Percentiles rank a stretch among this genome's conserved stretches.
Conservation (phyloP, 139 green algal genomes). For the Microglena sp. region DNA sequence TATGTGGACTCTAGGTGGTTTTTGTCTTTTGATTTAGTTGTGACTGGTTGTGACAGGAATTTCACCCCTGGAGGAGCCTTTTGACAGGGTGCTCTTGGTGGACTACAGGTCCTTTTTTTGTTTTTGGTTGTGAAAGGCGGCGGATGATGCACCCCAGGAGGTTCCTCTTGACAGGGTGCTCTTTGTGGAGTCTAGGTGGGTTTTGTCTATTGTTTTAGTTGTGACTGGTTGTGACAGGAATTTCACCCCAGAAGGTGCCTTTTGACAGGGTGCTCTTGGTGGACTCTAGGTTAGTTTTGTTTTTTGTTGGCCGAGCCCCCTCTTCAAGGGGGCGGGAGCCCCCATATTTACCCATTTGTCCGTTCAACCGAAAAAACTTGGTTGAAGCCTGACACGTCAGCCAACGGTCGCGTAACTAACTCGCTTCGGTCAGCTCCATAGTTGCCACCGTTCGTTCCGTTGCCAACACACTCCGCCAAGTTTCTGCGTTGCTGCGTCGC, state of each 20-base stretch:
- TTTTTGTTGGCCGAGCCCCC: too few relatives aligned
- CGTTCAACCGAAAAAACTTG: too few relatives aligned
- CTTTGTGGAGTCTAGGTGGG: constrained; percentile 2
- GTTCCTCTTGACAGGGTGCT: constrained; percentile 14
- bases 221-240: background rate
- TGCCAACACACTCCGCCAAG: too few relatives aligned
- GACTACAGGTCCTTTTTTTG: background rate
- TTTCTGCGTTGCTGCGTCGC: too few relatives aligned
- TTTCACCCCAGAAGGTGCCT: constrained; percentile 14
- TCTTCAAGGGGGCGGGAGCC: too few relatives aligned
- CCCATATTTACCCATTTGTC: too few relatives aligned
- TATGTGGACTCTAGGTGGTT: background rate
- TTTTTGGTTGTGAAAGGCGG: background rate
- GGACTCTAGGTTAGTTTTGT: constrained; percentile 6
- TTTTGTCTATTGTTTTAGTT: background rate
- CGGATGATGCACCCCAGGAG: constrained; percentile 25
- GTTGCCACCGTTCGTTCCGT: too few relatives aligned
- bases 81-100: background rate
- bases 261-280: constrained; percentile 9
- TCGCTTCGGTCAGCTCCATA: too few relatives aligned
- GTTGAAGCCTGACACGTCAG: too few relatives aligned
- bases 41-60: background rate
- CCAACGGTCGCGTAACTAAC: too few relatives aligned
- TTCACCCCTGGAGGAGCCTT: background rate
- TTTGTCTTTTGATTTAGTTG: background rate